These are phyloP conservation scores for Filobasidium uniguttulatum DNA, from an alignment of 1,284 basidiomycete genomes.

Conservation along the genomic window DNA sequence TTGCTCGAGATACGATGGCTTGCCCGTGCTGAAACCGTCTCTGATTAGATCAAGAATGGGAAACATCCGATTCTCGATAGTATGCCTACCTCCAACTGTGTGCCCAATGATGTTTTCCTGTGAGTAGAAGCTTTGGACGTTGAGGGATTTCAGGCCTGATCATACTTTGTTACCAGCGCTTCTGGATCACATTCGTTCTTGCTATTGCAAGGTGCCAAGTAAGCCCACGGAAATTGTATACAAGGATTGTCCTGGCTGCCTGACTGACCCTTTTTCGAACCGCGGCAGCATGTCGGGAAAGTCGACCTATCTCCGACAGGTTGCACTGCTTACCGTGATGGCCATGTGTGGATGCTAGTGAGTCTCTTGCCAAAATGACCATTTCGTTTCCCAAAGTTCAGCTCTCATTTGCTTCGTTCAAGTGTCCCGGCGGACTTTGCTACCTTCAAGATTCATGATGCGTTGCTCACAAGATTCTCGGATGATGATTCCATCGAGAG, in stretches of 20 bases:
- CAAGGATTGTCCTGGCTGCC: constrained; percentile 5
- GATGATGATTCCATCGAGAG: constrained; percentile 68
- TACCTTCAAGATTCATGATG: constrained; percentile 67
- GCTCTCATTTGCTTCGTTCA: too few relatives aligned
- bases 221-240: neutral
- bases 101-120: constrained; percentile 73
- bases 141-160: neutral
- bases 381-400: neutral
- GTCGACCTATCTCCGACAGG: constrained; percentile 78
- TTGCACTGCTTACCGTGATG: constrained; percentile 69
- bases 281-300: constrained; percentile 76
- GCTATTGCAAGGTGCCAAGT: constrained; percentile 79
- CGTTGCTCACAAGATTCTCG: constrained; percentile 69
- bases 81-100: constrained; percentile 52
- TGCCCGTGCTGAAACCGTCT: neutral
- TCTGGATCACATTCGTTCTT: constrained; percentile 70
- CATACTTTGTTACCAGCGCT: constrained; percentile 21
- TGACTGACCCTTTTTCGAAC: neutral
- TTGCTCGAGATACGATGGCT: neutral
- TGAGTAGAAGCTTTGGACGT: neutral
- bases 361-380: neutral
- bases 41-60: constrained; percentile 52
- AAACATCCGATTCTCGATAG: constrained; percentile 76
- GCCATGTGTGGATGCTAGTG: constrained; percentile 46
- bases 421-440: constrained; percentile 77